Evolutionary conservation across 352 stramenopile species (phyloP).

Genomic region (Phytophthora foliorum): DNA sequence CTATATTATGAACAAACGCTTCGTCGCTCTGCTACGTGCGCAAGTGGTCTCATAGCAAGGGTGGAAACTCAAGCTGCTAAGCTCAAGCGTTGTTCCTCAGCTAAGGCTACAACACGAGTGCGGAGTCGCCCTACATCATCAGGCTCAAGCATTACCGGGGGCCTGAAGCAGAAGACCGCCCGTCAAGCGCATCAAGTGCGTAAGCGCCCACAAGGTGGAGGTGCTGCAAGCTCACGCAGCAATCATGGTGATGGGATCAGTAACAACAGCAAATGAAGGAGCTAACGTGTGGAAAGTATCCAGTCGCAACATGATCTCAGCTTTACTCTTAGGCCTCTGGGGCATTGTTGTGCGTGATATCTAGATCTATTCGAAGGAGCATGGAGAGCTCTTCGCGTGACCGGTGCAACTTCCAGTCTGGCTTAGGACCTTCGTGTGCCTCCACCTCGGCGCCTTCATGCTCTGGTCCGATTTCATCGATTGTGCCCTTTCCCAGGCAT

Average conservation of each 20-base stretch:
- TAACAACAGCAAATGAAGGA: slow-evolving; percentile 7
- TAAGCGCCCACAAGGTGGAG: slow-evolving; percentile 32
- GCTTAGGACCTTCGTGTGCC: background rate
- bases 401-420: slow-evolving; percentile 23
- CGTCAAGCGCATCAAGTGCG: slow-evolving; percentile 6
- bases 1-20: slow-evolving; percentile 8
- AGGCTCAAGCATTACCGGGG: background rate
- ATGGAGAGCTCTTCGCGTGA: slow-evolving; percentile 34
- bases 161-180: slow-evolving; percentile 4
- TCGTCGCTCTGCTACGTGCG: slow-evolving; percentile 27
- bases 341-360: slow-evolving; percentile 30
- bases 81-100: slow-evolving; percentile 39
- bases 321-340: slow-evolving; percentile 30
- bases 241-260: slow-evolving; percentile 7
- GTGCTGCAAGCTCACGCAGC: slow-evolving; percentile 3
- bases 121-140: background rate
- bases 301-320: slow-evolving; percentile 1
- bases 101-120: slow-evolving; percentile 19
- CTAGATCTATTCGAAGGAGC: slow-evolving; percentile 37
- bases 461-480: slow-evolving; percentile 21
- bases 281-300: slow-evolving; percentile 18
- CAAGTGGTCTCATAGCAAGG: slow-evolving; percentile 8
- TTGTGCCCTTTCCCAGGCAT: slow-evolving; percentile 8
- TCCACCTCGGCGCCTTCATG: slow-evolving; percentile 19
- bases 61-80: slow-evolving; percentile 10